Base-by-base conservation (phyloP, 2,329 filamentous ascomycete species). In the Alternaria metachromatica region DNA sequence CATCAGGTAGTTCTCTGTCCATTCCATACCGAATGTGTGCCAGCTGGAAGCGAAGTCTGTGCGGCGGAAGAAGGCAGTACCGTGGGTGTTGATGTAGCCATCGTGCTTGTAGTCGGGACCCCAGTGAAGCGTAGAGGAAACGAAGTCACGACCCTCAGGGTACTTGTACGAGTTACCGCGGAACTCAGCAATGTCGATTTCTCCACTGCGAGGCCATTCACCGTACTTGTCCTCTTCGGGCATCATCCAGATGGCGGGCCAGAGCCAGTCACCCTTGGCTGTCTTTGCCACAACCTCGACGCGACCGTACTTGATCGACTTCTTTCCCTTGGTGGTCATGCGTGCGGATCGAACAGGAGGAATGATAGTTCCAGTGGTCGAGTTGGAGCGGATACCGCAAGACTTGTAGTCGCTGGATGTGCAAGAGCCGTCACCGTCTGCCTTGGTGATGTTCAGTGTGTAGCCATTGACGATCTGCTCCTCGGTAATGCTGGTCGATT, bases 1-100 rank as follows among this genome's bases (percentile, higher is more conserved):
- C 82, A 94, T 95, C 51, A 96, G 81, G 77, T 96, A 95, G 77
- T 94, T 93, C 70, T 94, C 86, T 49, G 89, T 92, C 92, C 92
- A 96, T 77, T 72, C 60, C 2, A 76, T 62, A 8, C 92, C 92
- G 72, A 89, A 96, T 0, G 87, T 93, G 82, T 95, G 91, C 82
- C 89, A 92, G 23, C 80, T 85, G 0, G 84, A 81, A 18, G 88
- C 81, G 79, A 90, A 96, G 2, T 91, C 92, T 9, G 89, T 91
- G 81, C 93, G 92, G 33, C 93, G 85, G 15, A 75, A 60, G 45
- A 67, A 71, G 12, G 65, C 60, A 7, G 55, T 64, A 11, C 69
- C 68, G 43, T 73, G 73, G 0, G 73, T 74, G 11, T 56, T 57
- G 55, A 67, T 70, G 54, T 74, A 75, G 9, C 60, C 73, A 25